phyloP scores from a whole-genome alignment of 1,284 basidiomycete genomes.

The Microbotryum saponariae region DNA sequence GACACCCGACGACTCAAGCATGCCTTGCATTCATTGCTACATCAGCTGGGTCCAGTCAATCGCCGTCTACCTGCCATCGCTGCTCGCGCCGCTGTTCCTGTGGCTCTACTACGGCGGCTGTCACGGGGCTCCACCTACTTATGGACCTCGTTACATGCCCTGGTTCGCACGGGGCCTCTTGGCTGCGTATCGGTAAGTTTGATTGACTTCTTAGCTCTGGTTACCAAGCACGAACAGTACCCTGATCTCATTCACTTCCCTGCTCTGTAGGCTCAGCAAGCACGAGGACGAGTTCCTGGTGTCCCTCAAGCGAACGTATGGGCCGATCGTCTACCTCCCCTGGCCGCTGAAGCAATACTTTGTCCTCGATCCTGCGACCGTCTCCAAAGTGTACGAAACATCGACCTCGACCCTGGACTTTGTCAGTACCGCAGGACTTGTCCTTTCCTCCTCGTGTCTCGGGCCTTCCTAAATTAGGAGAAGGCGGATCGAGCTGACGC shows the following conservation, averaged over 20 bases:
- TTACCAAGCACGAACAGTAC: slow-evolving; percentile 4
- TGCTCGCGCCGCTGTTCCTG: slow-evolving; percentile 7
- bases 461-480: neutral
- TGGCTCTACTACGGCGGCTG: neutral
- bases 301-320: slow-evolving; percentile 9
- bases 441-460: neutral
- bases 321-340: slow-evolving; percentile 22
- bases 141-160: slow-evolving; percentile 7
- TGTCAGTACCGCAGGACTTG: slow-evolving; percentile 3
- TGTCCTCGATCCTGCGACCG: slow-evolving; percentile 9
- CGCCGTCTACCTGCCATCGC: slow-evolving; percentile 4
- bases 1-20: neutral
- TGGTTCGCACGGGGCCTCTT: slow-evolving; percentile 12
- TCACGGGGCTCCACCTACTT: slow-evolving; percentile 2
- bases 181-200: slow-evolving; percentile 1
- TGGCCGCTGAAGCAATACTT: slow-evolving; percentile 30
- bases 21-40: slow-evolving; percentile 23
- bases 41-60: slow-evolving; percentile 5
- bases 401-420: slow-evolving; percentile 18
- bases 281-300: slow-evolving; percentile 29
- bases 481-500: no score
- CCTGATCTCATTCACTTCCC: no score
- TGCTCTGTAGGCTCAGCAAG: slow-evolving; percentile 11
- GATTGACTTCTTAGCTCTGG: slow-evolving; percentile 7
- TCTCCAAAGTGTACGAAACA: slow-evolving; percentile 20